A percentile compares a stretch with the other conserved stretches of the same genome.
phyloP scores from a whole-genome alignment of 768 basidiomycete genomes.

The Serendipita sp. region DNA sequence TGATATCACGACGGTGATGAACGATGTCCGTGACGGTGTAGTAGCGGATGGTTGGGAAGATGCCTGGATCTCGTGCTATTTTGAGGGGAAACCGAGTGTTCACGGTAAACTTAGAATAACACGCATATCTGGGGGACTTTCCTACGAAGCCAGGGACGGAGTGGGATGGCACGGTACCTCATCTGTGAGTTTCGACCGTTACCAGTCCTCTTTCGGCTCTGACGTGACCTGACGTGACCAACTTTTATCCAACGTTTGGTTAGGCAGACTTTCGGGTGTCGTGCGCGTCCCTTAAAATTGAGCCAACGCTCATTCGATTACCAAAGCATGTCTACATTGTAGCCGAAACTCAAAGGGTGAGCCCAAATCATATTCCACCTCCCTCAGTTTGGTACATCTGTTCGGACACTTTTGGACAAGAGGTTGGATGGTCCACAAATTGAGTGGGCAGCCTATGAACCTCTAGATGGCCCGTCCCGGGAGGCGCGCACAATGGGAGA shows the following conservation, averaged over 20 bases:
- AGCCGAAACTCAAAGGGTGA: not conserved
- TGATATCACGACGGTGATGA: slow-evolving; percentile 39
- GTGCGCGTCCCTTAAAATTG: not conserved
- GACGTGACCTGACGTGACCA: not conserved
- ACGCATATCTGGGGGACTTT: slow-evolving; percentile 33
- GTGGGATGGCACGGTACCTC: slow-evolving; percentile 18
- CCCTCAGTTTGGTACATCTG: not conserved
- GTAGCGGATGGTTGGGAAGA: slow-evolving; percentile 33
- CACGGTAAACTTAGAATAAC: slow-evolving; percentile 46
- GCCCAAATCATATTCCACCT: not conserved
- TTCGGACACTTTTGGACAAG: not conserved
- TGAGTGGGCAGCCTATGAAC: not conserved
- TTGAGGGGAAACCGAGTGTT: slow-evolving; percentile 29
- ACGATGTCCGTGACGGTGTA: slow-evolving; percentile 43
- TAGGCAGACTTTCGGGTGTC: not conserved
- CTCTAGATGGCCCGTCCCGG: not conserved
- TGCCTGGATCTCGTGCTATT: slow-evolving; percentile 64
- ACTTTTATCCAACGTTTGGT: not conserved
- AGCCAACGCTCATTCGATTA: not conserved
- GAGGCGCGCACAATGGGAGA: not conserved
- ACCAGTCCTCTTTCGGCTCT: not conserved
- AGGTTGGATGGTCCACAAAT: not conserved
- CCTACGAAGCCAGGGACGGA: slow-evolving; percentile 30
- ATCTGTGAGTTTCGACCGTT: slow-evolving; percentile 17
- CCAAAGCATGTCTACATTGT: not conserved